Conservation (phyloP, 2,329 filamentous ascomycete species). For the Parascedosporium putredinis region DNA sequence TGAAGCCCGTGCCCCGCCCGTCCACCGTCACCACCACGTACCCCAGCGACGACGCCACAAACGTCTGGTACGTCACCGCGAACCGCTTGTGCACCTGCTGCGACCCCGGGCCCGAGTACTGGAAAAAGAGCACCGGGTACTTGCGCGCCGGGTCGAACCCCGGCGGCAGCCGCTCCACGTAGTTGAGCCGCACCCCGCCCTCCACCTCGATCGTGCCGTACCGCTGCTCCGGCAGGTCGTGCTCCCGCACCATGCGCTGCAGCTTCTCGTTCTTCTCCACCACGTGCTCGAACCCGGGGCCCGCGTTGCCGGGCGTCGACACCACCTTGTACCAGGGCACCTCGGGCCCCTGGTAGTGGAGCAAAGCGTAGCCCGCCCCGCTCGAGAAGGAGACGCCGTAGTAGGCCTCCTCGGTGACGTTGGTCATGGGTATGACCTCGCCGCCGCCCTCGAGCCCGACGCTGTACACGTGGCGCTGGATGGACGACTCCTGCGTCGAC, state of each 20-base stretch:
- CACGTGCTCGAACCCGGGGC: slow-evolving; percentile 53
- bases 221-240: slow-evolving; percentile 72
- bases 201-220: slow-evolving; percentile 82
- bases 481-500: slow-evolving; percentile 75
- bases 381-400: slow-evolving; percentile 78
- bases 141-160: slow-evolving; percentile 76
- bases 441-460: slow-evolving; percentile 74
- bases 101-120: slow-evolving; percentile 92
- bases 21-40: slow-evolving; percentile 95
- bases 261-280: slow-evolving; percentile 72
- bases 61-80: slow-evolving; percentile 79
- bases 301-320: slow-evolving; percentile 61
- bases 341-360: slow-evolving; percentile 72
- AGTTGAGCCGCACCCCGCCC: slow-evolving; percentile 58
- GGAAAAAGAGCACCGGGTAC: slow-evolving; percentile 89
- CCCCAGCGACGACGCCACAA: slow-evolving; percentile 72
- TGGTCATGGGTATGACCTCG: slow-evolving; percentile 61
- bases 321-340: slow-evolving; percentile 89
- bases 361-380: slow-evolving; percentile 70
- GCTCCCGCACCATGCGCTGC: slow-evolving; percentile 56
- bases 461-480: slow-evolving; percentile 84
- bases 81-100: slow-evolving; percentile 78
- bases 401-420: slow-evolving; percentile 63
- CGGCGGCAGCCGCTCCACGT: slow-evolving; percentile 76
- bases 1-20: slow-evolving; percentile 83